These are phyloP conservation scores for Exophiala sideris DNA, from an alignment of 2,329 filamentous ascomycete genomes.

Conservation along the genomic window DNA sequence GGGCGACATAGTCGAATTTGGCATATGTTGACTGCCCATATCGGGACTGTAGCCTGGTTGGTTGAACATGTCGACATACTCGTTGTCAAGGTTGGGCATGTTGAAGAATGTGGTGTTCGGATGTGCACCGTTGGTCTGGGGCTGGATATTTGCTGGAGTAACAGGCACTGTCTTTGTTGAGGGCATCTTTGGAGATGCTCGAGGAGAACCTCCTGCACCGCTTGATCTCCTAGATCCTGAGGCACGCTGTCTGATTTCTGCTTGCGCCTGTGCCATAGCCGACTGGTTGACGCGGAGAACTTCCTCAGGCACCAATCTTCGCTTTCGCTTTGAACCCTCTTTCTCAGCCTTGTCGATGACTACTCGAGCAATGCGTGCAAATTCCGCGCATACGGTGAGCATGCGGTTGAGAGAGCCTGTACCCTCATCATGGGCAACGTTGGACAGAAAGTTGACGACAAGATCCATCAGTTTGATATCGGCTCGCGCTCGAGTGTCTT, in stretches of 20 bases:
- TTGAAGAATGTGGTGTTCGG: slow-evolving; percentile 26
- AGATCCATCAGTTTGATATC: slow-evolving; percentile 89
- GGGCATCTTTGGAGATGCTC: slow-evolving; percentile 1
- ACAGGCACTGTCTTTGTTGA: slow-evolving; percentile 1
- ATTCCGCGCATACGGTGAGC: slow-evolving; percentile 91
- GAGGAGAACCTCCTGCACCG: slow-evolving; percentile 19
- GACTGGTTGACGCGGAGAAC: slow-evolving; percentile 25
- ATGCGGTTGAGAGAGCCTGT: slow-evolving; percentile 90
- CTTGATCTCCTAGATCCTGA: slow-evolving; percentile 18
- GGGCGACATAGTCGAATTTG: slow-evolving; percentile 31
- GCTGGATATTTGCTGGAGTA: slow-evolving; percentile 10
- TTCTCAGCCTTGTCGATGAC: slow-evolving; percentile 90
- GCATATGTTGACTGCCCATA: slow-evolving; percentile 34
- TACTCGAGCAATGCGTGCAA: slow-evolving; percentile 86
- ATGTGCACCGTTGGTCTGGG: slow-evolving; percentile 17
- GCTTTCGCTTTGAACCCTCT: slow-evolving; percentile 77
- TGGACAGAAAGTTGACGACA: slow-evolving; percentile 87
- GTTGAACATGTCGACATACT: slow-evolving; percentile 39
- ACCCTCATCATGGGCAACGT: slow-evolving; percentile 82
- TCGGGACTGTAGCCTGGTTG: slow-evolving; percentile 35
- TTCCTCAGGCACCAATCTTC: slow-evolving; percentile 56
- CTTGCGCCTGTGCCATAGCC: slow-evolving; percentile 28
- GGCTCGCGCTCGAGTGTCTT: slow-evolving; percentile 80
- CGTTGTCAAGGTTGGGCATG: slow-evolving; percentile 32
- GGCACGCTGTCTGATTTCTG: slow-evolving; percentile 23